Evolutionary conservation across 192 early-diverging fungal species (phyloP).

Genomic region (Entomortierella parvispora): DNA sequence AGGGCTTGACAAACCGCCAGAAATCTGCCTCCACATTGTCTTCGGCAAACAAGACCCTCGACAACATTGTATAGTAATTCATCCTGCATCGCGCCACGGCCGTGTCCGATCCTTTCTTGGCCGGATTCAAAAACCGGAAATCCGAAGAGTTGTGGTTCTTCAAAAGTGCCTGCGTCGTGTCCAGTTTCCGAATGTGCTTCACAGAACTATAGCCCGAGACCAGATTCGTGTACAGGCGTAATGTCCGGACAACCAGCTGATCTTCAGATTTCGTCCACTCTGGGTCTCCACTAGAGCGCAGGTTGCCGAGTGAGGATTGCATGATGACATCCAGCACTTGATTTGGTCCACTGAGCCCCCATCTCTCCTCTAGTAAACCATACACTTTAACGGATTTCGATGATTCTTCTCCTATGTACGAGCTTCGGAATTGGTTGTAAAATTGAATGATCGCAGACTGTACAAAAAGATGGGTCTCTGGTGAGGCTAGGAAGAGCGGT

Average conservation of each 20-base stretch:
- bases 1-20: conserved; percentile 79
- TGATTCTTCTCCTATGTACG: conserved; percentile 81
- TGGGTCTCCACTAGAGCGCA: conserved; percentile 43
- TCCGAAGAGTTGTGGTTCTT: conserved; percentile 77
- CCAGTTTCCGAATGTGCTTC: conserved; percentile 80
- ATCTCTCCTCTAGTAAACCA: conserved; percentile 66
- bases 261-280: conserved; percentile 44
- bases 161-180: conserved; percentile 73
- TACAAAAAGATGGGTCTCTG: conserved; percentile 69
- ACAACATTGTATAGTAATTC: conserved; percentile 82
- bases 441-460: conserved; percentile 86
- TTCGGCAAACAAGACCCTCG: conserved; percentile 78
- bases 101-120: conserved; percentile 66
- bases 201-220: conserved; percentile 80
- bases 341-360: conserved; percentile 73
- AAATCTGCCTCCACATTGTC: conserved; percentile 70
- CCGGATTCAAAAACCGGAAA: conserved; percentile 74
- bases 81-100: conserved; percentile 56
- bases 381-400: conserved; percentile 73
- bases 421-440: conserved; percentile 79
- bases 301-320: conserved; percentile 50
- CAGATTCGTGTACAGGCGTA: conserved; percentile 83
- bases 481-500: conserved; percentile 58
- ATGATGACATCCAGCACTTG: conserved; percentile 71
- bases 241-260: conserved; percentile 56